Conservation (phyloP, 2,329 filamentous ascomycete genomes). For the Monosporascus sp. region DNA sequence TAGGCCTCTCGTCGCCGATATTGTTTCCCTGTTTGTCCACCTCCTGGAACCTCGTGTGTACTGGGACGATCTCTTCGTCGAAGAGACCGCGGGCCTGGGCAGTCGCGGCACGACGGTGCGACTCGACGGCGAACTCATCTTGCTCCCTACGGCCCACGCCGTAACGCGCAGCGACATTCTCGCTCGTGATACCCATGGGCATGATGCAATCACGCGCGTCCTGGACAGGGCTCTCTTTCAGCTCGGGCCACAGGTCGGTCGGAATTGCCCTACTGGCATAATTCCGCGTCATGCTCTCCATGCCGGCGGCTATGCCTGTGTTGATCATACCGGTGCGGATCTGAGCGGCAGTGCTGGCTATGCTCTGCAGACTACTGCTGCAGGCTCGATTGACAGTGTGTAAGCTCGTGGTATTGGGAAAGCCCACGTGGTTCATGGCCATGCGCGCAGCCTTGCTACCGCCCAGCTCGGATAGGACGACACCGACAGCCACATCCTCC, state of each 20-base stretch:
- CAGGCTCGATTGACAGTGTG: constrained; percentile 89
- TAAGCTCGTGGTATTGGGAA: constrained; percentile 65
- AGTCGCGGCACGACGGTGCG: constrained; percentile 65
- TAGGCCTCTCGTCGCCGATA: constrained; percentile 49
- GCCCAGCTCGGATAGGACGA: constrained; percentile 85
- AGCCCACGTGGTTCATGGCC: constrained; percentile 81
- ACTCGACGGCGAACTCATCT: constrained; percentile 73
- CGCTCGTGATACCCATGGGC: constrained; percentile 86
- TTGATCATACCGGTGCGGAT: constrained; percentile 71
- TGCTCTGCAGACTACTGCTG: constrained; percentile 69
- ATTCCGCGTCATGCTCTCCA: constrained; percentile 95
- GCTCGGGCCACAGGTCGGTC: constrained; percentile 68
- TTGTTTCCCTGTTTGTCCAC: constrained; percentile 55
- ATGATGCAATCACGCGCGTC: constrained; percentile 84
- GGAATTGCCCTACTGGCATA: constrained; percentile 85
- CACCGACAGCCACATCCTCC: constrained; percentile 80
- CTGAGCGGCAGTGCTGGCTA: constrained; percentile 67
- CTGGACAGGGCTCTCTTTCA: constrained; percentile 58
- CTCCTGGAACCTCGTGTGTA: constrained; percentile 64
- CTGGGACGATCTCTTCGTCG: constrained; percentile 72
- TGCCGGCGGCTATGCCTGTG: constrained; percentile 76
- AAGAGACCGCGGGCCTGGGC: constrained; percentile 69
- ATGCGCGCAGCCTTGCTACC: constrained; percentile 87
- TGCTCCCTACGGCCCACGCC: constrained; percentile 69
- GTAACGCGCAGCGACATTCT: constrained; percentile 81